Conservation (phyloP, 768 basidiomycete genomes). For the Fomitopsis serialis region DNA sequence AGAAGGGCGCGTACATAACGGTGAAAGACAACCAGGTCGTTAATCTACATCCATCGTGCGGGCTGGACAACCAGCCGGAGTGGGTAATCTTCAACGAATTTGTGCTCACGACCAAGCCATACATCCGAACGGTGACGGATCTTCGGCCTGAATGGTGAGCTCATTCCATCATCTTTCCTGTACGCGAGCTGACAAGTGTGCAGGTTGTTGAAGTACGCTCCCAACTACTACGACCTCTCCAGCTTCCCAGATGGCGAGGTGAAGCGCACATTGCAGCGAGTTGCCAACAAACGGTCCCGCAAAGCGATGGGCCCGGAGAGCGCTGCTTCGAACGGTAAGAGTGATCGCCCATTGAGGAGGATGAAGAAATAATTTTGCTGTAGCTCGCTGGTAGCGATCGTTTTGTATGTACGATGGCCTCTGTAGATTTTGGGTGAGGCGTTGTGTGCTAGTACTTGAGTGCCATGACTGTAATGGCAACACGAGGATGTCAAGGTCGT, state of each 20-base stretch:
- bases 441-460: too few species aligned
- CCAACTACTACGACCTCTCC: conserved; percentile 12
- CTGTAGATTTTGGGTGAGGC: too few species aligned
- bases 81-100: conserved; percentile 96
- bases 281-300: conserved; percentile 14
- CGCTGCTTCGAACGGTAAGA: background rate
- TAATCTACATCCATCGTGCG: conserved; percentile 80
- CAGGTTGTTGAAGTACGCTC: conserved; percentile 55
- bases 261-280: conserved; percentile 18
- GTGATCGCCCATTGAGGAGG: background rate
- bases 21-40: conserved; percentile 85
- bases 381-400: too few species aligned
- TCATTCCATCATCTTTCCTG: background rate
- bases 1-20: conserved; percentile 72
- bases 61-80: conserved; percentile 81
- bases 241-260: conserved; percentile 18
- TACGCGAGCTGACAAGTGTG: background rate
- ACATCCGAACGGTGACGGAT: conserved; percentile 89
- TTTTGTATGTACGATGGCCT: too few species aligned
- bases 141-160: conserved; percentile 78
- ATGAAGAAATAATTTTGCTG: too few species aligned
- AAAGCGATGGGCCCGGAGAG: background rate
- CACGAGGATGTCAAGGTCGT: too few species aligned
- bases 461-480: too few species aligned
- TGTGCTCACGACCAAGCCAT: conserved; percentile 82